Conservation (phyloP, 2,329 filamentous ascomycete genomes). For the Emericellopsis cladophorae region DNA sequence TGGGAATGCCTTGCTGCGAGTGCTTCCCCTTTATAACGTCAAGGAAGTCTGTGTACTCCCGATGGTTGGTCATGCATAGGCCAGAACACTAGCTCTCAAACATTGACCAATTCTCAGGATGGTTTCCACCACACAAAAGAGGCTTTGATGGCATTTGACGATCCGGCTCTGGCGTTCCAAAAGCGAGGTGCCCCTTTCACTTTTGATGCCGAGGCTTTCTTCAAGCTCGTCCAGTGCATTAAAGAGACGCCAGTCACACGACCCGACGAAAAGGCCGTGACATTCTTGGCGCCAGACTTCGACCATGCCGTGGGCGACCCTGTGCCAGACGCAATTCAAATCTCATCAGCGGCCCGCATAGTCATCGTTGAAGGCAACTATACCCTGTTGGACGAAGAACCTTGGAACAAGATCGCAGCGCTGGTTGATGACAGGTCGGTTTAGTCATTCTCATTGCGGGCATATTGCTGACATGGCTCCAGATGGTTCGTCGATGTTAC, state of each 20-base stretch:
- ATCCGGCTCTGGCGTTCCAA: slow-evolving; percentile 11
- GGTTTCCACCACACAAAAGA: slow-evolving; percentile 16
- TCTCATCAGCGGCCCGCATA: slow-evolving; percentile 26
- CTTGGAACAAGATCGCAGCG: slow-evolving; percentile 1
- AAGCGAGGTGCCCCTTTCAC: slow-evolving; percentile 17
- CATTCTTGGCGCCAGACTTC: slow-evolving; percentile 26
- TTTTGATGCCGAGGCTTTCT: slow-evolving; percentile 12
- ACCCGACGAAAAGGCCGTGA: slow-evolving; percentile 5
- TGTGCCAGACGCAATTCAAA: slow-evolving; percentile 10
- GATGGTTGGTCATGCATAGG: slow-evolving; percentile 8
- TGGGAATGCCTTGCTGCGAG: slow-evolving; percentile 6
- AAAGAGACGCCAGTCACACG: slow-evolving; percentile 10
- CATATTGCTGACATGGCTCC: background rate
- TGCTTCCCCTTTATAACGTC: slow-evolving; percentile 4
- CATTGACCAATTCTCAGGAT: slow-evolving; percentile 9
- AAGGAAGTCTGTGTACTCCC: slow-evolving; percentile 10
- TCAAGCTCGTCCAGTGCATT: slow-evolving; percentile 9
- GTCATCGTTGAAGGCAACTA: slow-evolving; percentile 41
- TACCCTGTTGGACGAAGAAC: slow-evolving; percentile 2
- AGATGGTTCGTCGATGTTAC: slow-evolving; percentile 17
- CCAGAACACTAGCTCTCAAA: background rate
- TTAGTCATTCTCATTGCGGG: background rate
- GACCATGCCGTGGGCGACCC: slow-evolving; percentile 38
- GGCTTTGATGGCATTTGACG: slow-evolving; percentile 7
- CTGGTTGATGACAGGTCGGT: slow-evolving; percentile 2